phyloP scores from a whole-genome alignment of 345 rosid species.

The Cardiospermum halicacabum region DNA sequence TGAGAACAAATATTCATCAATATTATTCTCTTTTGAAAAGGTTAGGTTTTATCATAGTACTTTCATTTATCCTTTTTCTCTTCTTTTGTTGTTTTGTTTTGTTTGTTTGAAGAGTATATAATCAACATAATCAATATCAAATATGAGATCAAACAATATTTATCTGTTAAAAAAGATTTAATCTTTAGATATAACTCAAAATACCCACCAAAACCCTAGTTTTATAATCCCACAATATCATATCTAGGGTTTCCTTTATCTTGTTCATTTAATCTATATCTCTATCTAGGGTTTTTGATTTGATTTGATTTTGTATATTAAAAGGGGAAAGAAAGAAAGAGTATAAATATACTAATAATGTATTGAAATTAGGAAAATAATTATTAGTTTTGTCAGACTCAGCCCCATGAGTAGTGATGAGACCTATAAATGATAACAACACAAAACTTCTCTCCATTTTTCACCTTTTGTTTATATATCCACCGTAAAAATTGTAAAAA shows the following conservation, averaged over 20 bases:
- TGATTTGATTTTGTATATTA: neutral
- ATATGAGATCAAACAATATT: neutral
- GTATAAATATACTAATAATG: too few relatives aligned
- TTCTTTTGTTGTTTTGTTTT: constrained; percentile 4
- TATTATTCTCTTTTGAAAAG: too few relatives aligned
- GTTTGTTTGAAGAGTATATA: neutral
- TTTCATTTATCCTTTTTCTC: constrained; percentile 7
- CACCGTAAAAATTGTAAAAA: too few relatives aligned
- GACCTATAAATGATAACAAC: constrained; percentile 19
- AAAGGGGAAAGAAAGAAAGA: neutral
- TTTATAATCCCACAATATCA: too few relatives aligned
- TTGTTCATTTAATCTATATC: too few relatives aligned
- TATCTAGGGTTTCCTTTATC: constrained; percentile 19
- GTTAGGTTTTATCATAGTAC: neutral
- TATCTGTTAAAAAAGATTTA: too few relatives aligned
- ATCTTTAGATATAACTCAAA: too few relatives aligned
- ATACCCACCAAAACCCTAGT: too few relatives aligned
- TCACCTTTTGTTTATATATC: neutral
- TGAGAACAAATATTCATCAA: too few relatives aligned
- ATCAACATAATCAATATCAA: neutral
- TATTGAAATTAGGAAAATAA: neutral
- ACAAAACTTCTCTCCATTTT: constrained; percentile 1
- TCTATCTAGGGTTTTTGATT: neutral
- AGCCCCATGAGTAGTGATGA: neutral
- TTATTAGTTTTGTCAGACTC: constrained; percentile 5